These are phyloP conservation scores for Moricandia arvensis DNA, from an alignment of 345 rosid genomes.

Conservation along the genomic window DNA sequence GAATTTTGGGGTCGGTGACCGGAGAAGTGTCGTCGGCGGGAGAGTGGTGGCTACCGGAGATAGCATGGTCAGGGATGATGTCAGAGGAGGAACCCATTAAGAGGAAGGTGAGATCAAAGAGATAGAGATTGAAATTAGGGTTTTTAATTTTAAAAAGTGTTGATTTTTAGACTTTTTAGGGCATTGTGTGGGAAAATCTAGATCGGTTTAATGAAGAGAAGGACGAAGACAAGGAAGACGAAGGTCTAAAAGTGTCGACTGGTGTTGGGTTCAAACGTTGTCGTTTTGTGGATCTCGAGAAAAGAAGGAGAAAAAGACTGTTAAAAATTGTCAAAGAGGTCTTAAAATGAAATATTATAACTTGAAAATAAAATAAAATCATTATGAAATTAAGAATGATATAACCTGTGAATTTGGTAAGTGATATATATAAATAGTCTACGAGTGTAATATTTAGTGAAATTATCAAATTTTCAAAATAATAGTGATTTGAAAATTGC, in stretches of 20 bases:
- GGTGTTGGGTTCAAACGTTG: conserved; percentile 22
- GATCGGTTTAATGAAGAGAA: conserved; percentile 10
- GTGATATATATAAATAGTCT: too few relatives aligned
- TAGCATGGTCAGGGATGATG: conserved; percentile 40
- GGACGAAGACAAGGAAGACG: conserved; percentile 1
- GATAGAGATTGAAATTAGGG: conserved; percentile 30
- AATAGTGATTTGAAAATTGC: not conserved
- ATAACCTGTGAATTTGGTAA: not conserved
- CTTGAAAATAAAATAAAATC: too few relatives aligned
- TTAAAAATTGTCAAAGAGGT: conserved; percentile 9
- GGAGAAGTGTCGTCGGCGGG: conserved; percentile 25
- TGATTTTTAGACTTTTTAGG: not conserved
- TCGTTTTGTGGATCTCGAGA: conserved; percentile 11
- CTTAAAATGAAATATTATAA: too few relatives aligned
- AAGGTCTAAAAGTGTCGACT: conserved; percentile 26
- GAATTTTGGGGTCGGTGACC: conserved; percentile 7
- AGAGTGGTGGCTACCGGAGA: conserved; percentile 37
- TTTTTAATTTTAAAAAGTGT: not conserved
- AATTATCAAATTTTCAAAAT: not conserved
- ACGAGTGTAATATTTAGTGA: not conserved
- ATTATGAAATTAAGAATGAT: not conserved
- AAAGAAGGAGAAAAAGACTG: not conserved
- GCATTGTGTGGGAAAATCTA: conserved; percentile 31
- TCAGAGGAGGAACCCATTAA: conserved; percentile 52
- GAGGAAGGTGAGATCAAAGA: conserved; percentile 42